These are phyloP conservation scores for Acer yangbiense DNA, from an alignment of 345 rosid species.

Conservation along the genomic window DNA sequence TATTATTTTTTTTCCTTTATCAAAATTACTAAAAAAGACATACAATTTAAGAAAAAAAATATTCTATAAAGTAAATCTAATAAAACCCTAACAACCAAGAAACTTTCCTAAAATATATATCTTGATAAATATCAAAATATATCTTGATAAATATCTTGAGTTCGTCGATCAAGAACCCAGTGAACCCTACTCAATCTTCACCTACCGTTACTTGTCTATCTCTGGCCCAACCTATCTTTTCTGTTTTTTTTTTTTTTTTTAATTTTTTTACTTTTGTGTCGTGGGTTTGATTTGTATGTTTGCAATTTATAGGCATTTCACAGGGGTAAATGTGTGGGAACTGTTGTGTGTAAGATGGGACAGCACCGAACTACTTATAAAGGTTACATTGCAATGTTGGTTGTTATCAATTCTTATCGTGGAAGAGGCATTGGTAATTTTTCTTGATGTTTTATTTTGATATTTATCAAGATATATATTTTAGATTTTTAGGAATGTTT, in stretches of 20 bases:
- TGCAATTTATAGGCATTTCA: constrained; percentile 69
- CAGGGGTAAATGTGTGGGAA: constrained; percentile 81
- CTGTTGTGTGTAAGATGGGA: constrained; percentile 96
- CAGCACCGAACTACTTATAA: constrained; percentile 78
- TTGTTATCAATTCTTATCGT: constrained; percentile 87
- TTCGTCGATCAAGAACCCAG: constrained; percentile 90
- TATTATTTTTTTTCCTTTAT: no score
- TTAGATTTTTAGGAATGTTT: neutral
- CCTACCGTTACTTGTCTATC: constrained; percentile 97
- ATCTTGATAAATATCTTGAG: no score
- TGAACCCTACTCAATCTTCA: constrained; percentile 97
- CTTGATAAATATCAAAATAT: no score
- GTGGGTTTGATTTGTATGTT: constrained; percentile 11
- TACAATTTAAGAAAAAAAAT: no score
- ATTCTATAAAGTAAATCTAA: no score
- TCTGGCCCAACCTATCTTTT: constrained; percentile 97
- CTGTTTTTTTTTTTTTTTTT: constrained; percentile 31
- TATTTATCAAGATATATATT: no score
- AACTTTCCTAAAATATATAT: no score
- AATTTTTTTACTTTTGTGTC: neutral
- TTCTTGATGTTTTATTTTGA: no score
- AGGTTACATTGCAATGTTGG: constrained; percentile 98
- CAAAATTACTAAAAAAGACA: no score
- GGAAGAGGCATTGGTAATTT: constrained; percentile 81
- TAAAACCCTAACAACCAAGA: no score